Evolutionary conservation across 495 filamentous ascomycete genomes (phyloP).

Genomic region (Penicillium parvum): DNA sequence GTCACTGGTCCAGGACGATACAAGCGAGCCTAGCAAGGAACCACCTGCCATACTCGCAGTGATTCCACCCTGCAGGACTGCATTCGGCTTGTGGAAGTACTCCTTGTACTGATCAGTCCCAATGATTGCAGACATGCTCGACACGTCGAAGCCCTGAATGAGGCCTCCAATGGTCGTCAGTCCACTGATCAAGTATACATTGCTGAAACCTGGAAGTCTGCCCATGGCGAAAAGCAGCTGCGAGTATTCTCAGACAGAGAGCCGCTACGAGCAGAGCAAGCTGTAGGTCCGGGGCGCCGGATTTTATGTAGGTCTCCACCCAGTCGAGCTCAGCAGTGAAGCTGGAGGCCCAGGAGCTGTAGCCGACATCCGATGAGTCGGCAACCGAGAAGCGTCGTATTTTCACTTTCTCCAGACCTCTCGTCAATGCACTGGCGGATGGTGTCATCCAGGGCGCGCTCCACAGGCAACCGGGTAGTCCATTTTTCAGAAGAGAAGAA

Average conservation of each 20-base stretch:
- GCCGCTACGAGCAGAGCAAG: no score
- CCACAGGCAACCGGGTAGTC: no score
- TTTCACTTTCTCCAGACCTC: neutral
- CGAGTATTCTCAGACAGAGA: neutral
- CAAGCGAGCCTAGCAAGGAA: constrained; percentile 14
- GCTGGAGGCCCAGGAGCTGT: constrained; percentile 1
- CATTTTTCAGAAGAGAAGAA: no score
- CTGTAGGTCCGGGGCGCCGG: constrained; percentile 14
- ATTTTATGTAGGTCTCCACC: constrained; percentile 22
- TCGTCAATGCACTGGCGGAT: constrained; percentile 7
- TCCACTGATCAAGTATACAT: constrained; percentile 19
- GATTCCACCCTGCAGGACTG: constrained; percentile 18
- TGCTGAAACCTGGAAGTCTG: constrained; percentile 10
- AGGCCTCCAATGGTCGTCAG: constrained; percentile 18
- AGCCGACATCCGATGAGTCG: constrained; percentile 16
- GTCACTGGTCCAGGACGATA: constrained; percentile 19
- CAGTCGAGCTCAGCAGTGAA: neutral
- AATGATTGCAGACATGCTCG: constrained; percentile 21
- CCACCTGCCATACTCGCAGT: constrained; percentile 21
- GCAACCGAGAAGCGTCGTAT: constrained; percentile 1
- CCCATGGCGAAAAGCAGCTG: constrained; percentile 9
- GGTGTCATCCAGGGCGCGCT: constrained; percentile 6
- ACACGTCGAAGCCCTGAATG: constrained; percentile 21
- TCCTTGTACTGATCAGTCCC: constrained; percentile 20
- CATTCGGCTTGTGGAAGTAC: constrained; percentile 15